A percentile compares a stretch with the other conserved stretches of the same genome.
Conservation (phyloP, 495 filamentous ascomycete species). For the Physcia stellaris region DNA sequence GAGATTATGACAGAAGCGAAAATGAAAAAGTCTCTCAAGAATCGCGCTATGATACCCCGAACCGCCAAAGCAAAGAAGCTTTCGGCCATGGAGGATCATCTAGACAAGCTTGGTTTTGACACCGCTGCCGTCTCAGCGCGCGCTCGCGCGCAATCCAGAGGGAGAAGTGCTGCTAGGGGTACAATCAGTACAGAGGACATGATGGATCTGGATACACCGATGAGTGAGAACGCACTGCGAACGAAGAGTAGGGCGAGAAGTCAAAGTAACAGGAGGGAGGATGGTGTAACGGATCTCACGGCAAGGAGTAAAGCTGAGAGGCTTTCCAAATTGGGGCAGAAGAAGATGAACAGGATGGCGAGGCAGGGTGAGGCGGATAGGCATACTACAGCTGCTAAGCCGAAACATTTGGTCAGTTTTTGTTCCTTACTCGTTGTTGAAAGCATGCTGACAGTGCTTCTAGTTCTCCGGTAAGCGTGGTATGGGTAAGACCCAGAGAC, state of each 20-base stretch:
- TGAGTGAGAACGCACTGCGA: constrained; percentile 45
- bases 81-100: constrained; percentile 67
- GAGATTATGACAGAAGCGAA: constrained; percentile 83
- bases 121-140: constrained; percentile 57
- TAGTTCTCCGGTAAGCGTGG: constrained; percentile 45
- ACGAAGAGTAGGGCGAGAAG: constrained; percentile 70
- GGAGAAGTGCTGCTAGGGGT: constrained; percentile 37
- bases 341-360: constrained; percentile 97
- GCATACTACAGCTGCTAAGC: constrained; percentile 65
- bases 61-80: constrained; percentile 59
- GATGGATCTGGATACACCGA: constrained; percentile 71
- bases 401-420: constrained; percentile 78
- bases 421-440: background rate
- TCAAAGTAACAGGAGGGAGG: constrained; percentile 66
- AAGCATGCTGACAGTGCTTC: too few species aligned
- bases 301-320: constrained; percentile 69
- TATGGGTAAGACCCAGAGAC: constrained; percentile 45
- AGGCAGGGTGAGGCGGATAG: constrained; percentile 92
- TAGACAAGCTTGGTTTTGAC: constrained; percentile 77
- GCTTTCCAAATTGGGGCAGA: constrained; percentile 76
- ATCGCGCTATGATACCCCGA: constrained; percentile 80
- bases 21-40: constrained; percentile 91
- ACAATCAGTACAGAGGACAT: constrained; percentile 41
- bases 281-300: constrained; percentile 50
- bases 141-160: constrained; percentile 55